Evolutionary conservation across 2,329 filamentous ascomycete species (phyloP).

Genomic region (Beauveria caledonica): DNA sequence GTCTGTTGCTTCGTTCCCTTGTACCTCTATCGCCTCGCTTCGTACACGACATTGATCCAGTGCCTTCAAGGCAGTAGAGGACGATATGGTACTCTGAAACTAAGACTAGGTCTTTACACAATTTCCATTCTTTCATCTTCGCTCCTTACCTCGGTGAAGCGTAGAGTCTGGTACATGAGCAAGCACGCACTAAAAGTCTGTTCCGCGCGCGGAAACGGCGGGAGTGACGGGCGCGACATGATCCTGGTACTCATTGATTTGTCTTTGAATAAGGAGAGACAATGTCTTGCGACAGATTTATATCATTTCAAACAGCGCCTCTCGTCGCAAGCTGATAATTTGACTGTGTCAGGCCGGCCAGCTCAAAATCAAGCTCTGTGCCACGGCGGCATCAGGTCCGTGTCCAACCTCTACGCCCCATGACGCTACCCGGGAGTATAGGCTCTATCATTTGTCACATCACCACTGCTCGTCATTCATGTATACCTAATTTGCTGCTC

Average conservation of each 20-base stretch:
- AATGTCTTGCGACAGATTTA: neutral
- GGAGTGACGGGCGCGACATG: neutral
- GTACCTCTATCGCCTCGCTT: no score
- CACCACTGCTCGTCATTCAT: neutral
- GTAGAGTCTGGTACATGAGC: no score
- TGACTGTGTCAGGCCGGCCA: no score
- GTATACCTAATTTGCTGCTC: neutral
- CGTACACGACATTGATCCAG: no score
- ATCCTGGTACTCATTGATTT: neutral
- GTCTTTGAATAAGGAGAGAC: neutral
- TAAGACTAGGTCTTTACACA: no score
- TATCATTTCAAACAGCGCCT: no score
- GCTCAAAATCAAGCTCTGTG: neutral
- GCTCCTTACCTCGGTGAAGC: no score
- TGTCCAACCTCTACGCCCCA: neutral
- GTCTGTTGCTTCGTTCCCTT: no score
- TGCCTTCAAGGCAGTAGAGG: no score
- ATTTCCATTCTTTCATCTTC: no score
- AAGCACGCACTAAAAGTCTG: neutral
- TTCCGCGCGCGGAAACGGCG: neutral
- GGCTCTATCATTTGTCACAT: no score
- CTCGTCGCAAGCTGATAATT: neutral
- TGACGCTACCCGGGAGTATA: neutral
- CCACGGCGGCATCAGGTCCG: neutral
- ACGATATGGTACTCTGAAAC: no score